These are phyloP conservation scores for Escallonia rubra DNA, from an alignment of 129 eudicot genomes.

Conservation along the genomic window DNA sequence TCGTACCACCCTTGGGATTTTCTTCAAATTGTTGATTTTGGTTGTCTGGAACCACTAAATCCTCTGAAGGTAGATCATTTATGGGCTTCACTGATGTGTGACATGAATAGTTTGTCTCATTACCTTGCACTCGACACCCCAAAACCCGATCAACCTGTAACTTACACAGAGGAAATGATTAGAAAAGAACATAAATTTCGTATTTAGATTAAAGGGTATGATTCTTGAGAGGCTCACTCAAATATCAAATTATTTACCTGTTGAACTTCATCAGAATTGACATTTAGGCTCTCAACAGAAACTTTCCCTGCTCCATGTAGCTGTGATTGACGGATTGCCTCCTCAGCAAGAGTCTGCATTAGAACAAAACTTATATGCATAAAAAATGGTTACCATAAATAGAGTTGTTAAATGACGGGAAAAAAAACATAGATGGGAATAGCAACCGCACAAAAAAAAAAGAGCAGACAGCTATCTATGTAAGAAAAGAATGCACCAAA, in stretches of 20 bases:
- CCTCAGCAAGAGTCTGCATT: conserved; percentile 42
- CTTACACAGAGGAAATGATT: neutral
- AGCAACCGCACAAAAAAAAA: too few relatives aligned
- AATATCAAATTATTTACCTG: conserved; percentile 33
- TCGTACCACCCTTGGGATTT: conserved; percentile 20
- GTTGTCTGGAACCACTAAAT: conserved; percentile 24
- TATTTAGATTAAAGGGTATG: too few relatives aligned
- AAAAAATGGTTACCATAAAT: neutral
- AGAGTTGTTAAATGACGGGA: too few relatives aligned
- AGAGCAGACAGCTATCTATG: too few relatives aligned
- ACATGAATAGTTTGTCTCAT: conserved; percentile 12
- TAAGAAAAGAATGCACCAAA: too few relatives aligned
- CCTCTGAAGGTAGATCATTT: conserved; percentile 24
- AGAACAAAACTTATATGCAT: conserved; percentile 12
- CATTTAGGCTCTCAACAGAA: conserved; percentile 19
- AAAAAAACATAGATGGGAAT: too few relatives aligned
- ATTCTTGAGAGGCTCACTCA: too few relatives aligned
- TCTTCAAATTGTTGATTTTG: conserved; percentile 20
- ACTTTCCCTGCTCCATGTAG: conserved; percentile 21
- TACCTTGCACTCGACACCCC: conserved; percentile 74
- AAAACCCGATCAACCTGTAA: conserved; percentile 86
- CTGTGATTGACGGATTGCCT: conserved; percentile 30
- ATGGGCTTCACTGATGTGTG: conserved; percentile 20
- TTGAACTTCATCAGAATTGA: conserved; percentile 26
- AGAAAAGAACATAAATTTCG: too few relatives aligned